Percentiles rank a stretch among this genome's conserved stretches.
Conservation (phyloP, 140 eudicot genomes). For the Anethum foeniculum region DNA sequence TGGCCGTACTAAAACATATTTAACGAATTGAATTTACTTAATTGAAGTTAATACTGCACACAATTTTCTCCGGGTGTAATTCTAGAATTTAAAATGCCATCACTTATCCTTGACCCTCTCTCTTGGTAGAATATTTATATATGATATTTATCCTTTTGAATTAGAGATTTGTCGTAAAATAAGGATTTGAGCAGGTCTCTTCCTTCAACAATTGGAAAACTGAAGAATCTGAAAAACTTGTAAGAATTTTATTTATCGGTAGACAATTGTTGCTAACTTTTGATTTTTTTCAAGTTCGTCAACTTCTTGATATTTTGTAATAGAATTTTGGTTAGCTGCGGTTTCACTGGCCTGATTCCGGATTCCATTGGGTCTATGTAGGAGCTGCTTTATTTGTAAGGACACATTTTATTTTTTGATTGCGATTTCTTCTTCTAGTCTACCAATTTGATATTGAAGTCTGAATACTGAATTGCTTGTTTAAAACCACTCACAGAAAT, state of each 20-base stretch:
- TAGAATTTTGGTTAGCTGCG: slow-evolving; percentile 61
- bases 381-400: slow-evolving; percentile 54
- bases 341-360: slow-evolving; percentile 64
- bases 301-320: slow-evolving; percentile 15
- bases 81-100: no score
- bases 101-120: no score
- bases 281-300: background rate
- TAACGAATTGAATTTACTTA: no score
- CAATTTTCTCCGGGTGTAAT: no score
- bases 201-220: slow-evolving; percentile 53
- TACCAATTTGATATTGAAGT: background rate
- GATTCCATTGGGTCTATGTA: slow-evolving; percentile 49
- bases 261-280: background rate
- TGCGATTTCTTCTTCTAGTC: background rate
- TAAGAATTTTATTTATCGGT: slow-evolving; percentile 26
- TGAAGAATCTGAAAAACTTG: slow-evolving; percentile 46
- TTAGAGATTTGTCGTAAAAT: slow-evolving; percentile 77
- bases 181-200: slow-evolving; percentile 49
- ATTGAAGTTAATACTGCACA: no score
- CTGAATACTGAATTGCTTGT: background rate
- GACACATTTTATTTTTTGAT: background rate
- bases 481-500: background rate
- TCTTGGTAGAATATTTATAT: no score
- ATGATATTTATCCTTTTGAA: slow-evolving; percentile 7
- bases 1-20: no score